These are phyloP conservation scores for Salix exigua DNA, from an alignment of 345 rosid genomes.

Conservation along the genomic window DNA sequence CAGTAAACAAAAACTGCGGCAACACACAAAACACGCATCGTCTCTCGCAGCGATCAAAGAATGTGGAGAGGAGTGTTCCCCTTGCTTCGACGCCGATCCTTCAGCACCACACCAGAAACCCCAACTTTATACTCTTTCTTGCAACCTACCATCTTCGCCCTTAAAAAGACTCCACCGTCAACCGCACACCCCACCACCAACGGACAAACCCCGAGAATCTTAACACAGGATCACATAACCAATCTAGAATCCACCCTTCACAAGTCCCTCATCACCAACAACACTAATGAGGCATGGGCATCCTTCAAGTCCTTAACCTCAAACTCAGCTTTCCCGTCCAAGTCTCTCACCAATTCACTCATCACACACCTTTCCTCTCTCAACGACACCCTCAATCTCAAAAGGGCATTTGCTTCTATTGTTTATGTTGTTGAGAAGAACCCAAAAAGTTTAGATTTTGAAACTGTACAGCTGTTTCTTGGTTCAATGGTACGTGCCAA, in stretches of 20 bases:
- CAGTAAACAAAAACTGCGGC: too few species aligned
- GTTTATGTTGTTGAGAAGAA: conserved; percentile 65
- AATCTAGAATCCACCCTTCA: conserved; percentile 53
- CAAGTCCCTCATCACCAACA: conserved; percentile 41
- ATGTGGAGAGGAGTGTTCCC: conserved; percentile 37
- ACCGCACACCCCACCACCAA: conserved; percentile 17
- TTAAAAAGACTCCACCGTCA: conserved; percentile 20
- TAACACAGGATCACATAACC: conserved; percentile 43
- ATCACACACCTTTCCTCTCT: conserved; percentile 56
- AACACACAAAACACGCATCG: too few species aligned
- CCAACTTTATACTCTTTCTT: conserved; percentile 74
- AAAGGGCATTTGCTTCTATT: conserved; percentile 86
- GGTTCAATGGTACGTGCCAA: conserved; percentile 55
- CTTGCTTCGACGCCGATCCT: conserved; percentile 23
- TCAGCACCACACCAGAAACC: conserved; percentile 35
- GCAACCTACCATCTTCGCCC: conserved; percentile 61
- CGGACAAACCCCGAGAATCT: conserved; percentile 12
- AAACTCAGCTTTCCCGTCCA: conserved; percentile 49
- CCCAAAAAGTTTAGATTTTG: conserved; percentile 51
- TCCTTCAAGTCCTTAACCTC: conserved; percentile 64
- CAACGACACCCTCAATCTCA: conserved; percentile 53
- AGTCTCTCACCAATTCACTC: conserved; percentile 64
- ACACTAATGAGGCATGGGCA: conserved; percentile 79
- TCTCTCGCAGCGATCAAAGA: background rate
- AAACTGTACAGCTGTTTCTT: conserved; percentile 48